Base-by-base conservation (phyloP, 208 protist genomes). In the Trypanosoma mega region DNA sequence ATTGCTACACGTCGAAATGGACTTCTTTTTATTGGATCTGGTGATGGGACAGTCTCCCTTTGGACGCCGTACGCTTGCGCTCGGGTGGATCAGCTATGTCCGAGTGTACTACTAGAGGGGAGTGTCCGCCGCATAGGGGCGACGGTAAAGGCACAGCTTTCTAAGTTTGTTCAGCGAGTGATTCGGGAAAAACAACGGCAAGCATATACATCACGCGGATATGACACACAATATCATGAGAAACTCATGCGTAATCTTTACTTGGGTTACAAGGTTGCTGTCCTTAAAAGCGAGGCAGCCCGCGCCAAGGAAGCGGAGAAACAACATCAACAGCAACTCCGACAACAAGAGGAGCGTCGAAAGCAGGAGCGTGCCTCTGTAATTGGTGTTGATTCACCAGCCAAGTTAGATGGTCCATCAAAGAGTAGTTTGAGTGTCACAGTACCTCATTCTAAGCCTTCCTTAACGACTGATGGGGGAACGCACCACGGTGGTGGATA, bases 1-100 rank as follows among this genome's bases (percentile, higher is more conserved):
- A 72, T 92, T 30, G 74, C 70, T 55, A 81, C 78, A 34, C 81
- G 73, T 16, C 73, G 74, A 18, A 92, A 87, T 65, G 85, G 85
- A 11, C 73, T 85, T 29, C 44, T 92, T 11, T 87, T 78, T 55
- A 60, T 89, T 29, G 85, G 85, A 27, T 63, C 72, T 50, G 81
- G 70, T 9, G 76, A 92, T 55, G 85, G 85, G 33, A 68, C 78
- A 7, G 67, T 92, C 24, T 72, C 79, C 9, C 61, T 92, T 16
- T 92, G 85, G 85, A 78, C 81, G 29, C 78, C 79, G 31, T 89
- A 83, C 61, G 78, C 56, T 27, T 74, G 78, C 33, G 85, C 81
- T 16, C 75, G 81, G 2, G 30, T 92, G 4, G 81, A 83, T 54
- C 74, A 79, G 39, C 55, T 92, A n/a, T 88, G 73, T 51, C 67